Conservation (phyloP, 73 alveolate species). For the Tetrahymena elliotti region DNA sequence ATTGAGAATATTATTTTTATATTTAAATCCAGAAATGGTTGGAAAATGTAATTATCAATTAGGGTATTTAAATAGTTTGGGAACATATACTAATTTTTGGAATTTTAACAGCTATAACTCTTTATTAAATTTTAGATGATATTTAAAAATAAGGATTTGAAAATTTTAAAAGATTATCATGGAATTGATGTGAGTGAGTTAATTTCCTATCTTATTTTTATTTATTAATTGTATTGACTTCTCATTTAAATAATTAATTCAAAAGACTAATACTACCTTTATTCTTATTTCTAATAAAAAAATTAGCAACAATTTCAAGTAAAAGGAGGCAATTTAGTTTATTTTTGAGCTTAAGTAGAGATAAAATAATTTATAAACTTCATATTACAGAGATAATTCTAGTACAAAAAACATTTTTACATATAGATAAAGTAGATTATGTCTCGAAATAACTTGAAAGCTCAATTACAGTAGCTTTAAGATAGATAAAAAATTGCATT, state of each 20-base stretch:
- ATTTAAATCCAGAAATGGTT: no score
- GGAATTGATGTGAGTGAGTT: not conserved
- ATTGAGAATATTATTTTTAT: no score
- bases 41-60: no score
- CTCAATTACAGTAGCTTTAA: not conserved
- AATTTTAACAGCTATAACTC: not conserved
- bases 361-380: no score
- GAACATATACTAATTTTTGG: not conserved
- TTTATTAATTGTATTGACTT: not conserved
- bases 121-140: not conserved
- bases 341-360: not conserved
- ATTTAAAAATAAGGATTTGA: not conserved
- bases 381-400: not conserved
- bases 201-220: not conserved
- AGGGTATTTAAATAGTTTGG: no score
- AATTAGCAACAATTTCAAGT: not conserved
- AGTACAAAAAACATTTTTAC: not conserved
- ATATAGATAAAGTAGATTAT: not conserved
- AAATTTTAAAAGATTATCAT: not conserved
- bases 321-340: not conserved
- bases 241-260: not conserved
- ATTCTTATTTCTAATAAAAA: not conserved
- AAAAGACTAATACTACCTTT: not conserved
- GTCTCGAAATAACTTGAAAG: not conserved
- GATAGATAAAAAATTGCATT: not conserved